Percentiles rank a stretch among this genome's conserved stretches.
phyloP scores from a whole-genome alignment of 805 yeast species.

The Metschnikowia gelsemii region DNA sequence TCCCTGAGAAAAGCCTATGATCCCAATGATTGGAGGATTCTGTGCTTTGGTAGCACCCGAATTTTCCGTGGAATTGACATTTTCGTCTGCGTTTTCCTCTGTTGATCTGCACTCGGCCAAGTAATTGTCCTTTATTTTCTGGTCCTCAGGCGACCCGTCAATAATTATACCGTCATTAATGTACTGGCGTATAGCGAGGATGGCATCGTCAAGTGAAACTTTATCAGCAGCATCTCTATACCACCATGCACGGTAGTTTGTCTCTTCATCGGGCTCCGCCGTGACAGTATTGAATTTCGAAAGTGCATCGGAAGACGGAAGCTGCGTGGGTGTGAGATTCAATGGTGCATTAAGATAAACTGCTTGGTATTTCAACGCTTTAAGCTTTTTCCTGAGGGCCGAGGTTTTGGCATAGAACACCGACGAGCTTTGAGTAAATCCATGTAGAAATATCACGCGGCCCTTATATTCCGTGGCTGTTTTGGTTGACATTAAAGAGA shows the following conservation, averaged over 20 bases:
- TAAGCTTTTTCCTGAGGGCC: conserved; percentile 77
- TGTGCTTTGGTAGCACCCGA: too few relatives aligned
- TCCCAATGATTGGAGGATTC: conserved; percentile 80
- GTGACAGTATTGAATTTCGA: conserved; percentile 45
- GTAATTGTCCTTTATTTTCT: conserved; percentile 18
- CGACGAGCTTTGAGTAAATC: conserved; percentile 82
- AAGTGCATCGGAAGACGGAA: conserved; percentile 66
- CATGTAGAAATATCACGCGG: conserved; percentile 83
- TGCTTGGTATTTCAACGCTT: conserved; percentile 63
- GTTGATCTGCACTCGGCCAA: neutral
- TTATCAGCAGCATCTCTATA: conserved; percentile 50
- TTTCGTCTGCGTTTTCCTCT: neutral
- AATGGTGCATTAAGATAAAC: conserved; percentile 81
- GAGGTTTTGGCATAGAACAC: conserved; percentile 86
- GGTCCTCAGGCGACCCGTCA: conserved; percentile 27
- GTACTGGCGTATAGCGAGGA: conserved; percentile 48
- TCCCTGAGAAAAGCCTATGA: conserved; percentile 93
- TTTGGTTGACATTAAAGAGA: conserved; percentile 2
- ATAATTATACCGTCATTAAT: conserved; percentile 55
- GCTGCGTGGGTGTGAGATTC: conserved; percentile 60
- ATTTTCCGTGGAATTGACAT: neutral
- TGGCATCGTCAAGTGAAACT: conserved; percentile 47
- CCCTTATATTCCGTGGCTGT: conserved; percentile 24
- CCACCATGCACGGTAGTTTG: conserved; percentile 73
- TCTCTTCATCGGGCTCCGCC: conserved; percentile 32